Percentiles rank a stretch among this genome's conserved stretches.
phyloP scores from a whole-genome alignment of 2,329 filamentous ascomycete genomes.

The Lachnellula arida region DNA sequence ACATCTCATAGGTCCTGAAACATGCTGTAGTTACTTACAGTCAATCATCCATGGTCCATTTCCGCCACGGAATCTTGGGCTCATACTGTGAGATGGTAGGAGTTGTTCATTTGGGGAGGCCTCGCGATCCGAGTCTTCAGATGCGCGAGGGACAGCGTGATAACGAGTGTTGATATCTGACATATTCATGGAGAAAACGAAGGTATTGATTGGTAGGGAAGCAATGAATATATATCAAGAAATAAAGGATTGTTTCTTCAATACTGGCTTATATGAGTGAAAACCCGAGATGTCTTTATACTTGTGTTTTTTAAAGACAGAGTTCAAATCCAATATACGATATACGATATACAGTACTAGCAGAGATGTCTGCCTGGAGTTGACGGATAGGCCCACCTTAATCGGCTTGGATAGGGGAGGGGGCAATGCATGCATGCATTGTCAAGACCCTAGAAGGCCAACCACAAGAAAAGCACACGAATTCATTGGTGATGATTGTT shows the following conservation, averaged over 20 bases:
- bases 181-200: neutral
- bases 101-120: neutral
- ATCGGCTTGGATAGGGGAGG: too few relatives aligned
- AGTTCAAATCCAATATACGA: neutral
- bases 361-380: neutral
- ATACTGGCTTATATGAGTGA: too few relatives aligned
- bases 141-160: slow-evolving; percentile 2
- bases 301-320: neutral
- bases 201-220: neutral
- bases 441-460: too few relatives aligned
- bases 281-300: neutral
- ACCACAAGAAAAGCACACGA: too few relatives aligned
- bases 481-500: too few relatives aligned
- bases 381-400: neutral
- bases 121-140: slow-evolving; percentile 6
- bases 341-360: neutral
- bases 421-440: too few relatives aligned
- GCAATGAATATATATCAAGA: neutral
- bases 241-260: neutral
- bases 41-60: neutral
- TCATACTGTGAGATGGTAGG: neutral
- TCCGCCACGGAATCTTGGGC: neutral
- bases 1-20: too few relatives aligned
- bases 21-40: too few relatives aligned
- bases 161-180: slow-evolving; percentile 37